These are phyloP conservation scores for Camellia oleifera DNA, from an alignment of 179 eudicot genomes.

Conservation along the genomic window DNA sequence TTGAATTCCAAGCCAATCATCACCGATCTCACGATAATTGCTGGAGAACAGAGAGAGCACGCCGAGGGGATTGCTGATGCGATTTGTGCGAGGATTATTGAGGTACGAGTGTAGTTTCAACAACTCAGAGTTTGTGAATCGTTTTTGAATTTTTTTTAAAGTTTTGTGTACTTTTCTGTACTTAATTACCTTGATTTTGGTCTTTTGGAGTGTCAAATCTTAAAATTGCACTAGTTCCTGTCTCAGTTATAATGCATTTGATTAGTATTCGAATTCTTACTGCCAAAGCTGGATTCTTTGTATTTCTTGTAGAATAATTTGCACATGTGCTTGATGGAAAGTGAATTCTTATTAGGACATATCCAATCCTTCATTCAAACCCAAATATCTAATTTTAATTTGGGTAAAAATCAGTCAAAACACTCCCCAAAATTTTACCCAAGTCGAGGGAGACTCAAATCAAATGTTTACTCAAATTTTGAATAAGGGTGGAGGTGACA, in stretches of 20 bases:
- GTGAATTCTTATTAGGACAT: too few relatives aligned
- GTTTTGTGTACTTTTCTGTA: background rate
- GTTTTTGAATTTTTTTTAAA: background rate
- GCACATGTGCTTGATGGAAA: background rate
- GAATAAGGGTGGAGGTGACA: too few relatives aligned
- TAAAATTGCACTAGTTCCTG: background rate
- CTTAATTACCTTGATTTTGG: background rate
- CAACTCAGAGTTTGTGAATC: background rate
- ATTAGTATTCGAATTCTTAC: background rate
- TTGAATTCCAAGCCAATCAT: constrained; percentile 90
- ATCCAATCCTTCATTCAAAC: too few relatives aligned
- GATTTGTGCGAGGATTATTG: constrained; percentile 79
- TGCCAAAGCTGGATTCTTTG: background rate
- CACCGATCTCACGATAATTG: constrained; percentile 92
- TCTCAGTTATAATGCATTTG: background rate
- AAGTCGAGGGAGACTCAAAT: too few relatives aligned
- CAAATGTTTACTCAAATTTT: too few relatives aligned
- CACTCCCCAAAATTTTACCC: too few relatives aligned
- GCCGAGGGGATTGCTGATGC: constrained; percentile 76
- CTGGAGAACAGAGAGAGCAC: constrained; percentile 69
- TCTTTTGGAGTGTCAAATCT: background rate
- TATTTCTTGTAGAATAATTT: background rate
- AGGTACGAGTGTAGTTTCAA: constrained; percentile 51
- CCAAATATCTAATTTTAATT: too few relatives aligned
- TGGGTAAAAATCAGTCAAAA: too few relatives aligned